Evolutionary conservation across 108 stramenopile species (phyloP).

Genomic region (Aurantiochytrium sp.): DNA sequence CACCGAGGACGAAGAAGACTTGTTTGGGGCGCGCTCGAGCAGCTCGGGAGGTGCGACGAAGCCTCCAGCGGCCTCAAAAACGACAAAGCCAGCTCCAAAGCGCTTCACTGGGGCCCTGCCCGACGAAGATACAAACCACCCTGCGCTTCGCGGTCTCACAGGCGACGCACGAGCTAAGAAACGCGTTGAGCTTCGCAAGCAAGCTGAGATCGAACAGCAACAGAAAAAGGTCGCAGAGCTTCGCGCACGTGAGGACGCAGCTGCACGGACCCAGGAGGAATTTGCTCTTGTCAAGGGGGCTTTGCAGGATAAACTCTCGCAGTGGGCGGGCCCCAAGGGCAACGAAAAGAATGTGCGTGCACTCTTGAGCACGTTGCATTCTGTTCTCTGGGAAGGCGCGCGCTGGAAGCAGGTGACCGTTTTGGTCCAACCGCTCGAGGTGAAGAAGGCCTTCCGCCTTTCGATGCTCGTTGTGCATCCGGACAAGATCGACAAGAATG

Average conservation of each 20-base stretch:
- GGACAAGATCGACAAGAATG: constrained; percentile 7
- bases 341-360: constrained; percentile 8
- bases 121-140: background rate
- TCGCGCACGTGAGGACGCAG: background rate
- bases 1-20: background rate
- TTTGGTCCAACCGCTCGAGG: background rate
- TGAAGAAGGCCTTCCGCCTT: background rate
- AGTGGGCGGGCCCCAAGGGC: background rate
- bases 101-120: background rate
- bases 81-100: background rate
- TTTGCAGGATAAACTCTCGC: background rate
- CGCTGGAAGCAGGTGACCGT: background rate
- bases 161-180: background rate
- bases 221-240: background rate
- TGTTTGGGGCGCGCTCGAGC: background rate
- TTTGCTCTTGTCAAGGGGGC: background rate
- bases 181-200: background rate
- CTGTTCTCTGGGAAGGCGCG: background rate
- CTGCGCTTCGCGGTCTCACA: background rate
- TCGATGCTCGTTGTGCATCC: background rate
- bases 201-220: background rate
- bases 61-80: background rate
- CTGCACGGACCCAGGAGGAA: background rate
- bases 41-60: background rate
- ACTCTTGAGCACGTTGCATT: background rate